These are phyloP conservation scores for Escallonia herrerae DNA, from an alignment of 129 eudicot genomes.

Conservation along the genomic window DNA sequence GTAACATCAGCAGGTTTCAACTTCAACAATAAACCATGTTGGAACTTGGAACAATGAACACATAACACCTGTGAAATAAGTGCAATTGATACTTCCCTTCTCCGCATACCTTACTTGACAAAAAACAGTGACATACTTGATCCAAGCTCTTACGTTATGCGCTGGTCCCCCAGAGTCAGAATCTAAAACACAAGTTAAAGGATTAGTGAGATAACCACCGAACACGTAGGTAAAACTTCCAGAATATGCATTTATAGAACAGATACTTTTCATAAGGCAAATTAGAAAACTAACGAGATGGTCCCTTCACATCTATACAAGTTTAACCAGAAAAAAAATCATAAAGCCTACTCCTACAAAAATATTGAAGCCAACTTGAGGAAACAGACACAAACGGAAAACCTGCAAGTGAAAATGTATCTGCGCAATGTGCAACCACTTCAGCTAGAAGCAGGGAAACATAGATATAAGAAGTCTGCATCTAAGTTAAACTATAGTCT, in stretches of 20 bases:
- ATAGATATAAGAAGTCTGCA: too few relatives aligned
- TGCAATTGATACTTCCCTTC: not conserved
- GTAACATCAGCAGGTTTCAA: not conserved
- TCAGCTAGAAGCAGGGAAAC: too few relatives aligned
- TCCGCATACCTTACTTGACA: conserved; percentile 60
- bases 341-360: too few relatives aligned
- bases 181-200: conserved; percentile 30
- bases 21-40: not conserved
- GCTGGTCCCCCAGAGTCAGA: conserved; percentile 46
- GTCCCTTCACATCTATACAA: too few relatives aligned
- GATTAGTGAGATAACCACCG: conserved; percentile 6
- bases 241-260: not conserved
- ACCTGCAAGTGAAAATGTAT: too few relatives aligned
- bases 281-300: too few relatives aligned
- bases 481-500: too few relatives aligned
- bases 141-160: conserved; percentile 72
- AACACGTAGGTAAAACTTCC: not conserved
- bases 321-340: too few relatives aligned
- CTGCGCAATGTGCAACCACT: too few relatives aligned
- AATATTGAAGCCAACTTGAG: too few relatives aligned
- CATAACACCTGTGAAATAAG: not conserved
- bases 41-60: not conserved
- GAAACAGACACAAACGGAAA: too few relatives aligned
- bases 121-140: conserved; percentile 53
- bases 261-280: too few relatives aligned